Base-by-base conservation (phyloP, 176 grass and related monocot genomes). In the Rhynchospora tenuis region DNA sequence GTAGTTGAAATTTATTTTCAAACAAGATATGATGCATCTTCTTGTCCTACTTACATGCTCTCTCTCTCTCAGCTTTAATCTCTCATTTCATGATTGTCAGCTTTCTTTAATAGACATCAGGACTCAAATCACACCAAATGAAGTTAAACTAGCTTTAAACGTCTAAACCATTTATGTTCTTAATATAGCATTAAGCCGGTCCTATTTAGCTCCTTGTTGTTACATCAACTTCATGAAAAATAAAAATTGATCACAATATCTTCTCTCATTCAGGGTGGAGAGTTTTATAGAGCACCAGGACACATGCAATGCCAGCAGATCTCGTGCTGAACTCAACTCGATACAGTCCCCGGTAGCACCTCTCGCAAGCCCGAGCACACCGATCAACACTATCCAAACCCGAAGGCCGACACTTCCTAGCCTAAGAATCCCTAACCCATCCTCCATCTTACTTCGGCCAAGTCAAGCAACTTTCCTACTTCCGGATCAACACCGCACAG, bases 251-350 rank as follows among this genome's bases (percentile, higher is more conserved):
- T 29, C 84, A 56, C 58, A 22, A 12, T 10, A 28, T 62, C 73
- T 79, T 68, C 20, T 69, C 6, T 57, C 31, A 16, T 47, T 3
- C 79, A 98, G 95, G 69, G 95, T 98, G 78, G 95, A 98, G 82
- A 93, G 92, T 85, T 98, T 98, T 84, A 98, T 98, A 57, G 95
- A 98, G 89, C 95, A 98, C 83, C 95, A 98, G 84, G 95, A 98
- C 67, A 87, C 90, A 20, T 98, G 95, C 92, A 91, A 85, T 88
- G 86, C 94, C 81, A 66, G 85, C 64, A 90, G 90, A 82, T 84
- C 88, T 58, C 89, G 85, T 19, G 69, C 73, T 9, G 88, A 93
- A 59, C 59, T 61, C 81, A 20, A 17, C 19, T n/a, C 43, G 16
- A 81, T 16, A 87, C 85, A 46, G 24, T n/a, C 79, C 23, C 89